phyloP scores from a whole-genome alignment of 805 yeast species.

The Wickerhamiella musiphila region DNA sequence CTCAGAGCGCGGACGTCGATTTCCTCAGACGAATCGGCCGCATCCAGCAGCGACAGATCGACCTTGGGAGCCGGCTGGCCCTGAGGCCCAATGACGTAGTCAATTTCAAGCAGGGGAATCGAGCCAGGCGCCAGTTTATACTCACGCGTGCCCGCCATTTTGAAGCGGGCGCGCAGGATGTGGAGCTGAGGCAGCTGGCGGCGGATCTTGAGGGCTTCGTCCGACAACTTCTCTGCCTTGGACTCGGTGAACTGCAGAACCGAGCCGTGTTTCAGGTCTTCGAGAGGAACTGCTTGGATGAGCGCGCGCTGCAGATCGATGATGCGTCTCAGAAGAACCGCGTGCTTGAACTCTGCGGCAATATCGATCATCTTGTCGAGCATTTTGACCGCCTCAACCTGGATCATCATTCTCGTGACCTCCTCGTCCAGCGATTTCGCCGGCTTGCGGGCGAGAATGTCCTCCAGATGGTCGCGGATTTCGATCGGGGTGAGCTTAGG shows the following conservation, averaged over 20 bases:
- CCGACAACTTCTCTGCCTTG: slow-evolving; percentile 15
- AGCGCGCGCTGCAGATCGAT: slow-evolving; percentile 53
- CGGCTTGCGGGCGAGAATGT: slow-evolving; percentile 38
- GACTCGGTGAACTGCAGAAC: slow-evolving; percentile 71
- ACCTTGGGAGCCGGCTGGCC: slow-evolving; percentile 18
- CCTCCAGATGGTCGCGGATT: slow-evolving; percentile 33
- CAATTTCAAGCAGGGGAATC: slow-evolving; percentile 54
- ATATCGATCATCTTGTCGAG: slow-evolving; percentile 63
- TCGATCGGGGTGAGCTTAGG: slow-evolving; percentile 29
- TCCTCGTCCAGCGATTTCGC: slow-evolving; percentile 27
- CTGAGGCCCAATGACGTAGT: slow-evolving; percentile 61
- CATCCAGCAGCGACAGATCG: slow-evolving; percentile 13
- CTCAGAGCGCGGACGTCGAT: slow-evolving; percentile 30
- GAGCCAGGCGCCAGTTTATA: slow-evolving; percentile 50
- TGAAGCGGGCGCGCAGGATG: slow-evolving; percentile 51
- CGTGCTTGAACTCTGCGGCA: slow-evolving; percentile 59
- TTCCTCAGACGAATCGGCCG: slow-evolving; percentile 16
- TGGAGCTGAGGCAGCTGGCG: slow-evolving; percentile 49
- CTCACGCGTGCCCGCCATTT: slow-evolving; percentile 90
- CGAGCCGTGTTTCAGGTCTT: slow-evolving; percentile 36
- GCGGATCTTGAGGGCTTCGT: slow-evolving; percentile 6
- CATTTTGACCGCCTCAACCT: slow-evolving; percentile 46
- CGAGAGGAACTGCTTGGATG: slow-evolving; percentile 52
- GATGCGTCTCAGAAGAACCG: slow-evolving; percentile 43
- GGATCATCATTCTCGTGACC: slow-evolving; percentile 38